Conservation (phyloP, 2,329 filamentous ascomycete genomes). For the Fusarium falciforme region DNA sequence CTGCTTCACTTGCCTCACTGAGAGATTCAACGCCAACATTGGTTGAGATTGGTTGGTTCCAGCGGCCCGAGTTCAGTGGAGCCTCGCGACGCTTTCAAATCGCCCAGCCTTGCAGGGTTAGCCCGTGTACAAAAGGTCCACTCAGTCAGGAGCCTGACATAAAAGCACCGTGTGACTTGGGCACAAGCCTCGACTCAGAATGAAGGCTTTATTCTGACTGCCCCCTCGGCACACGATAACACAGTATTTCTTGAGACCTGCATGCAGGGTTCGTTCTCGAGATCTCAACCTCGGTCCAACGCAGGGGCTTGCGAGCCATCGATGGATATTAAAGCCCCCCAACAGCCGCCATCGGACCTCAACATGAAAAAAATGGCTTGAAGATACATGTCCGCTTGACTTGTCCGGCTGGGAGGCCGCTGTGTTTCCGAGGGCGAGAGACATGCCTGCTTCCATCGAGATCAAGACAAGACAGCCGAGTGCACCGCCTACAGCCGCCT, state of each 20-base stretch:
- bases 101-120: background rate
- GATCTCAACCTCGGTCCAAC: background rate
- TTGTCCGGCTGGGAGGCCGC: background rate
- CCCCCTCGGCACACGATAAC: background rate
- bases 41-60: slow-evolving; percentile 20
- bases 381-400: background rate
- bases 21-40: background rate
- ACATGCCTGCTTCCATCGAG: background rate
- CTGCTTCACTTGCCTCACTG: background rate
- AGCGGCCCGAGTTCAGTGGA: slow-evolving; percentile 22
- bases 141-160: background rate
- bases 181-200: background rate
- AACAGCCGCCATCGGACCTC: background rate
- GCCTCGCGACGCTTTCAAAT: background rate
- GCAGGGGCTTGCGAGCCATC: background rate
- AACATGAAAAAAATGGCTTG: background rate
- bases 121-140: background rate
- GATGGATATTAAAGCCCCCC: background rate
- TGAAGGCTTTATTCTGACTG: background rate
- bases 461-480: background rate
- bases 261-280: background rate
- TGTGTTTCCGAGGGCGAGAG: background rate
- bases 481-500: slow-evolving; percentile 34
- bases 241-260: background rate
- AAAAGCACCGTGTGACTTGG: background rate